Evolutionary conservation across 2,329 filamentous ascomycete species (phyloP).

Genomic region (Lomentospora prolificans): DNA sequence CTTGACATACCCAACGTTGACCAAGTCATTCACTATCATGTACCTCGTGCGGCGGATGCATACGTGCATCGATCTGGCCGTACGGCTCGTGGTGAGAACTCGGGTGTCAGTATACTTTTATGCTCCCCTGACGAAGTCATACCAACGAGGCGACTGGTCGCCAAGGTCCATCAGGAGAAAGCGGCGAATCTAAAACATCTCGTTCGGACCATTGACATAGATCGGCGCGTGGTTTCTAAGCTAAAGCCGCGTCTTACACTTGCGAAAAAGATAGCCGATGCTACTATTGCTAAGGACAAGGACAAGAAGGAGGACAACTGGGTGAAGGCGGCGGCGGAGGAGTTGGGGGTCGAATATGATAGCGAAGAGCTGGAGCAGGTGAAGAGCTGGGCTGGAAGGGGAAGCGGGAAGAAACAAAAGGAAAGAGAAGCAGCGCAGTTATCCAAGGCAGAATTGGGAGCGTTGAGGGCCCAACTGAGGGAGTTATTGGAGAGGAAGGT

Average conservation of each 20-base stretch:
- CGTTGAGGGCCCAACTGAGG: slow-evolving; percentile 61
- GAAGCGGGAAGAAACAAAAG: slow-evolving; percentile 63
- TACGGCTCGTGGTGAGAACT: slow-evolving; percentile 72
- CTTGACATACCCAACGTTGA: slow-evolving; percentile 88
- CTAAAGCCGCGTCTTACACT: slow-evolving; percentile 69
- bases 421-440: slow-evolving; percentile 59
- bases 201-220: slow-evolving; percentile 73
- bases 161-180: slow-evolving; percentile 69
- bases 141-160: slow-evolving; percentile 71
- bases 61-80: slow-evolving; percentile 95
- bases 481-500: slow-evolving; percentile 61
- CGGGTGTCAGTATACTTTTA: slow-evolving; percentile 75
- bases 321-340: slow-evolving; percentile 75
- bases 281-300: slow-evolving; percentile 77
- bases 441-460: slow-evolving; percentile 64
- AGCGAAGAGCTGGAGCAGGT: slow-evolving; percentile 76
- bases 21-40: slow-evolving; percentile 88
- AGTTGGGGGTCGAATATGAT: slow-evolving; percentile 90
- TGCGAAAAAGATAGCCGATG: slow-evolving; percentile 81
- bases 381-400: slow-evolving; percentile 53
- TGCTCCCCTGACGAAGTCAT: slow-evolving; percentile 86
- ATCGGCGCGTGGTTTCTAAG: slow-evolving; percentile 66
- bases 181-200: slow-evolving; percentile 49
- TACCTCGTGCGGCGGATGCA: slow-evolving; percentile 80
- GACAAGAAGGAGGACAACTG: slow-evolving; percentile 74